Base-by-base conservation (phyloP, 495 filamentous ascomycete genomes). In the Lasiosphaeria ovina region DNA sequence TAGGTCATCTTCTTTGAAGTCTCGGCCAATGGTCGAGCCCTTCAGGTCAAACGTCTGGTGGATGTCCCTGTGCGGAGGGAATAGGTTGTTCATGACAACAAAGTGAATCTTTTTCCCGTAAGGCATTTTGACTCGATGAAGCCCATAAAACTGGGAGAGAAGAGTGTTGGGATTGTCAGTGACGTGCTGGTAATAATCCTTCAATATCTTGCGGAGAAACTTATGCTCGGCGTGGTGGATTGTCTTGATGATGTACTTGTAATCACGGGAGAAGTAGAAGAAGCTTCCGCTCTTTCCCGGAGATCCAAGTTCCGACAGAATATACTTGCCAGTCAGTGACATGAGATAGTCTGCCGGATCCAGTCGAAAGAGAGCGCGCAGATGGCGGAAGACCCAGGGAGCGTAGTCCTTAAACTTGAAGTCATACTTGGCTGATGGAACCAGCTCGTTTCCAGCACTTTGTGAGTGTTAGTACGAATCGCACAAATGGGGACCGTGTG, bases 321-420 rank as follows among this genome's bases (percentile, higher is more conserved):
- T 98, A 75, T 98, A 99, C 76, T 98, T 99, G 74, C 93, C 94
- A 6, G 94, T 99, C 62, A 99, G 80, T 9, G 94, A 99, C 86
- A 99, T 93, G 40, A 99, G 83, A 71, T 99, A 99, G 71, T 99
- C 94, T 61, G 93, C 94, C 31, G 94, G 95, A 71, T 99, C 95
- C 44, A 98, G 81, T 59, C 87, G 81, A 76, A 99, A 99, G 66
- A 87, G 91, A 16, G 88, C 80, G 55, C 94, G 89, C 58, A 99
- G 81, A 74, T 93, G 89, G 66, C 94, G 90, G 77, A 99, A 99
- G 40, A 99, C 94, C 93, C 93, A 98, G 35, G 94, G 94, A 16
- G 94, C 94, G 74, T 99, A 99, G 74, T 99, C 94, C 74, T 99
- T 99, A 79, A 99, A 99, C 73, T 99, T 99, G 85, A 98, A 99